Conservation (phyloP, 495 filamentous ascomycete genomes). For the Tuber aestivum region DNA sequence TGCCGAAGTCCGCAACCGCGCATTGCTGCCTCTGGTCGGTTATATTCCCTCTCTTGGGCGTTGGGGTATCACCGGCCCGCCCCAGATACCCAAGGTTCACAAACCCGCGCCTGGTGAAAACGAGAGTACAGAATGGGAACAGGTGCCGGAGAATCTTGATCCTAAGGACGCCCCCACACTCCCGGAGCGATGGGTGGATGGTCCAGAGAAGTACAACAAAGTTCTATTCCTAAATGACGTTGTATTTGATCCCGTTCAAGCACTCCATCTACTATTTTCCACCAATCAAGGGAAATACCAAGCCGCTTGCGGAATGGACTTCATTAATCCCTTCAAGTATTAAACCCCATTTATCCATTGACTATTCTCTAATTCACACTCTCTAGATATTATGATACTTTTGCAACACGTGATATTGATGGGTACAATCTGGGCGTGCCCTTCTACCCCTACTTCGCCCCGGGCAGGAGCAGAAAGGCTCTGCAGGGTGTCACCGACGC, state of each 20-base stretch:
- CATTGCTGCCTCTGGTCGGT: conserved; percentile 57
- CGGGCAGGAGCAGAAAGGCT: conserved; percentile 57
- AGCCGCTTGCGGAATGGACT: conserved; percentile 78
- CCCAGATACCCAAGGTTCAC: conserved; percentile 1
- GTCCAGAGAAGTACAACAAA: conserved; percentile 55
- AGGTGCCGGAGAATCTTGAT: conserved; percentile 6
- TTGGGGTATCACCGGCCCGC: conserved; percentile 22
- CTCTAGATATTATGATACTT: conserved; percentile 61
- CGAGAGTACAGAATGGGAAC: conserved; percentile 13
- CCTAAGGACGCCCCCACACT: conserved; percentile 18
- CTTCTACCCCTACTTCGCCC: conserved; percentile 69
- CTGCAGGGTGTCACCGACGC: conserved; percentile 60
- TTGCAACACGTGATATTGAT: conserved; percentile 67
- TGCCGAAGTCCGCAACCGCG: conserved; percentile 71
- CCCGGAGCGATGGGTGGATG: conserved; percentile 35
- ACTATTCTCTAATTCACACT: neutral
- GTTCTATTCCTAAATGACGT: conserved; percentile 74
- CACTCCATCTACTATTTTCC: conserved; percentile 66
- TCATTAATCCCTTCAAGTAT: conserved; percentile 67
- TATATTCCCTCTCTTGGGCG: conserved; percentile 31
- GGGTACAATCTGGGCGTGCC: conserved; percentile 65
- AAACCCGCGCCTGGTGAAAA: neutral
- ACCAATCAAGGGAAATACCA: conserved; percentile 63
- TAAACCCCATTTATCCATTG: neutral
- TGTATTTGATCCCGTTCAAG: conserved; percentile 63